A percentile compares a stretch with the other conserved stretches of the same genome.
Evolutionary conservation across 2,329 filamentous ascomycete species (phyloP).

Genomic region (Trichoderma sp.): DNA sequence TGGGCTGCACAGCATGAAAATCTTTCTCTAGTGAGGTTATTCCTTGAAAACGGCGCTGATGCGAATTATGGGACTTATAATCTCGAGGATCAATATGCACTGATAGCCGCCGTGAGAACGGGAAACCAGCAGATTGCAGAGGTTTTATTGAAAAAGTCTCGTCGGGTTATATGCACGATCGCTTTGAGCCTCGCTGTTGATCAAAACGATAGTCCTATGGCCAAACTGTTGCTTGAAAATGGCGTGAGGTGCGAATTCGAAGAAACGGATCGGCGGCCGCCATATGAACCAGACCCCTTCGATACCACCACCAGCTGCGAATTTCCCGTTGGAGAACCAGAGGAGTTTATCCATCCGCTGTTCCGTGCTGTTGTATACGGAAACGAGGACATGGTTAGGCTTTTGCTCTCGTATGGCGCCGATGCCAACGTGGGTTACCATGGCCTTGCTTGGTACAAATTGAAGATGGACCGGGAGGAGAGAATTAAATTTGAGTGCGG

Average conservation of each 20-base stretch:
- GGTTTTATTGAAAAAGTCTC: not conserved
- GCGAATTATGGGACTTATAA: not conserved
- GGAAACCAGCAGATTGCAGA: not conserved
- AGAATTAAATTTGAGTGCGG: not conserved
- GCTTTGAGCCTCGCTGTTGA: not conserved
- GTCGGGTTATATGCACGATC: not conserved
- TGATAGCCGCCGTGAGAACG: not conserved
- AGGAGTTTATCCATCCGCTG: not conserved
- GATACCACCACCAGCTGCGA: accelerated
- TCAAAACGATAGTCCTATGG: not conserved
- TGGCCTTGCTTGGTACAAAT: not conserved
- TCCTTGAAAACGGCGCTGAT: not conserved
- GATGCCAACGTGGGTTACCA: not conserved
- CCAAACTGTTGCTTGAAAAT: not conserved
- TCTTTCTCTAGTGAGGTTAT: not conserved
- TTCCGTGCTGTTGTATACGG: not conserved
- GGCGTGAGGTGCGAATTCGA: not conserved
- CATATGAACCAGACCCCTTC: too few species aligned
- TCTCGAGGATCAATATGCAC: not conserved
- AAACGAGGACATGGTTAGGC: not conserved
- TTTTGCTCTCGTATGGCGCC: not conserved
- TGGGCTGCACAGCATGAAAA: not conserved
- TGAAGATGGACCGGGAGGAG: not conserved
- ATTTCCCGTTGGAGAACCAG: not conserved
- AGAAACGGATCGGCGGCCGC: not conserved